These are phyloP conservation scores for Saccharomycopsis javanensis DNA, from an alignment of 805 yeast genomes.

Conservation along the genomic window DNA sequence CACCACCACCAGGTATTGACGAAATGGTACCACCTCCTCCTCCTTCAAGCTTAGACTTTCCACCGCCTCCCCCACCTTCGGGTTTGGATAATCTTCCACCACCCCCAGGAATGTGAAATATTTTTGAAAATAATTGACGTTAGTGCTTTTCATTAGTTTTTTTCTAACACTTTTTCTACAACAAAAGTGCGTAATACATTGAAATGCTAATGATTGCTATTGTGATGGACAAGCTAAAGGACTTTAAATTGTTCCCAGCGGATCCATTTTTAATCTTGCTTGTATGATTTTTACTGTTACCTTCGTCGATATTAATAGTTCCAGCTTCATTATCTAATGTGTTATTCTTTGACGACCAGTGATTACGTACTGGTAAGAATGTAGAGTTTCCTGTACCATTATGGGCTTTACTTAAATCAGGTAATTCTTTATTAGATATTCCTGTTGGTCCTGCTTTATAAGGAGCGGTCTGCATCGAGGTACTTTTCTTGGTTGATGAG, in stretches of 20 bases:
- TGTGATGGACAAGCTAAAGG: constrained; percentile 16
- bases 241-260: neutral
- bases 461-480: neutral
- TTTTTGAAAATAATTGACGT: constrained; percentile 20
- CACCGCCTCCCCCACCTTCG: constrained; percentile 23
- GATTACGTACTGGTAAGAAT: neutral
- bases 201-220: constrained; percentile 12
- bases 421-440: neutral
- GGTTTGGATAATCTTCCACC: constrained; percentile 23
- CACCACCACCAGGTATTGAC: constrained; percentile 7
- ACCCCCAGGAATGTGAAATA: neutral
- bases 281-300: neutral
- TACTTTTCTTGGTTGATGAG: neutral
- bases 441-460: neutral
- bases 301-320: constrained; percentile 3
- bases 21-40: constrained; percentile 11
- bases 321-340: constrained; percentile 18
- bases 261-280: neutral
- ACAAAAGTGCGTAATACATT: constrained; percentile 39
- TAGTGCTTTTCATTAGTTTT: neutral
- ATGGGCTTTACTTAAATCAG: neutral
- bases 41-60: constrained; percentile 4
- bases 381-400: neutral
- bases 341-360: neutral
- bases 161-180: constrained; percentile 33